Evolutionary conservation across 805 yeast genomes (phyloP).

Genomic region (Candida yuanshanica): DNA sequence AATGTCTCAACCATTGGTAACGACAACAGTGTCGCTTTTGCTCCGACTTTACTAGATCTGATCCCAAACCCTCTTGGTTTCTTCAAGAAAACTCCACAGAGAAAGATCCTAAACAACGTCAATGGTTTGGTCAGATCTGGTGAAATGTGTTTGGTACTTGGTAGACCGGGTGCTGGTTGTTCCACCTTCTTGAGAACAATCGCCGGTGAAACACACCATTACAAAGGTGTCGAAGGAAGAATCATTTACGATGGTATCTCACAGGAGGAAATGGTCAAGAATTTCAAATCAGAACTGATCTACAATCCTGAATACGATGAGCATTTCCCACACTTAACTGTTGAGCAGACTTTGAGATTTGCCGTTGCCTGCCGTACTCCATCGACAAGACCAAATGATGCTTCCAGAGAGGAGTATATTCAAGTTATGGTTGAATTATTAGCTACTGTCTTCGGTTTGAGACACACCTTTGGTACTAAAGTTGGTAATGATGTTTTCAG

Average conservation of each 20-base stretch:
- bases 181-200: slow-evolving; percentile 54
- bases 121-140: slow-evolving; percentile 59
- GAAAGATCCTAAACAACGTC: slow-evolving; percentile 43
- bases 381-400: slow-evolving; percentile 39
- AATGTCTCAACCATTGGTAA: slow-evolving; percentile 1
- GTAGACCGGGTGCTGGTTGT: slow-evolving; percentile 77
- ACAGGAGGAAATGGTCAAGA: slow-evolving; percentile 51
- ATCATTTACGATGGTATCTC: slow-evolving; percentile 56
- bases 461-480: slow-evolving; percentile 53
- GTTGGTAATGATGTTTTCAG: slow-evolving; percentile 57
- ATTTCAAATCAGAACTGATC: slow-evolving; percentile 49
- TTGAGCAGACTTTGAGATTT: slow-evolving; percentile 62
- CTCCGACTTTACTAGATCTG: slow-evolving; percentile 3
- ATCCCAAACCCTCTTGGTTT: neutral
- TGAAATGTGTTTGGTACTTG: slow-evolving; percentile 64
- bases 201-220: slow-evolving; percentile 52
- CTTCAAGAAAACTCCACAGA: slow-evolving; percentile 24
- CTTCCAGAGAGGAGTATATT: slow-evolving; percentile 42
- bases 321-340: slow-evolving; percentile 73
- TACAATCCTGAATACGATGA: slow-evolving; percentile 59
- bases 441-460: slow-evolving; percentile 50
- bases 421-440: slow-evolving; percentile 38
- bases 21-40: slow-evolving; percentile 3
- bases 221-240: slow-evolving; percentile 46
- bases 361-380: slow-evolving; percentile 71